These are phyloP conservation scores for Amylocystis lapponica DNA, from an alignment of 768 basidiomycete species.

Conservation along the genomic window DNA sequence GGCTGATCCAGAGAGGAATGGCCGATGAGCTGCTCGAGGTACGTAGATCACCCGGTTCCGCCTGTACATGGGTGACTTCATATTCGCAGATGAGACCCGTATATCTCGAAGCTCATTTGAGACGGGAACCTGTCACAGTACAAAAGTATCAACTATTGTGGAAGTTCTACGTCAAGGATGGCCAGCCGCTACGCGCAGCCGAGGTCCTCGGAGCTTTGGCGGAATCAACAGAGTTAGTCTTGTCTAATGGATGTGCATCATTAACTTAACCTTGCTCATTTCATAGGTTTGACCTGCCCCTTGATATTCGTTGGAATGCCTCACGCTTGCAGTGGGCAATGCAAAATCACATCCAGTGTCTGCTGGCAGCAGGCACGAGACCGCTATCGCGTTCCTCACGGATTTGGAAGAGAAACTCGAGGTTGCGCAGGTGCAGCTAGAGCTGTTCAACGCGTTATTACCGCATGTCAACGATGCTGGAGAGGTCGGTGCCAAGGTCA, in stretches of 20 bases:
- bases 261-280: background rate
- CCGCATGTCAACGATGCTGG: slow-evolving; percentile 57
- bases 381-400: slow-evolving; percentile 92
- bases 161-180: slow-evolving; percentile 95
- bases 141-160: slow-evolving; percentile 87
- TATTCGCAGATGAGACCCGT: slow-evolving; percentile 66
- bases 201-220: slow-evolving; percentile 79
- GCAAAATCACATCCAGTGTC: slow-evolving; percentile 92
- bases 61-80: background rate
- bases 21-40: slow-evolving; percentile 92
- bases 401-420: slow-evolving; percentile 95
- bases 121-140: slow-evolving; percentile 71
- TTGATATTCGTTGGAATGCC: slow-evolving; percentile 83
- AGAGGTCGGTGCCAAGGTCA: slow-evolving; percentile 59
- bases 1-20: slow-evolving; percentile 75
- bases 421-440: slow-evolving; percentile 95
- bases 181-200: slow-evolving; percentile 82
- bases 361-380: slow-evolving; percentile 70
- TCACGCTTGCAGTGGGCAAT: slow-evolving; percentile 91
- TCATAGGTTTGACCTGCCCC: slow-evolving; percentile 54
- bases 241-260: background rate
- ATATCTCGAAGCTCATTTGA: slow-evolving; percentile 85
- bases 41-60: no score
- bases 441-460: slow-evolving; percentile 66
- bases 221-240: slow-evolving; percentile 72